Base-by-base conservation (phyloP, 306 rosid genomes). In the Rosa rugosa region DNA sequence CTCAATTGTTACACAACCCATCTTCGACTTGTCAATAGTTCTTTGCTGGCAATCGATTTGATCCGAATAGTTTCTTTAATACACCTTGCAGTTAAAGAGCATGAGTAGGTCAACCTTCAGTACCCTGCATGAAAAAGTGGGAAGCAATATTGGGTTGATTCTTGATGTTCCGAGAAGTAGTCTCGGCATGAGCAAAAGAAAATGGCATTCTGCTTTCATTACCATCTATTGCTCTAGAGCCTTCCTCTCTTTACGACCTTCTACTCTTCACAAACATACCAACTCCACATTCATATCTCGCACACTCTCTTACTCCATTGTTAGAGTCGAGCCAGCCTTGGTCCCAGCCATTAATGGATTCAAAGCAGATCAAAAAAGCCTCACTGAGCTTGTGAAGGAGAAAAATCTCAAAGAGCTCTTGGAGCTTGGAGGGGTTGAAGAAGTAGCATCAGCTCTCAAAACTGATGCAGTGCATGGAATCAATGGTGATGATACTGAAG, bases 221-320 rank as follows among this genome's bases (percentile, higher is more conserved):
- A 63, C 42, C 36, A 76, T 88, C 54, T 88, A 88, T 59, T 90
- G 88, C 51, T 90, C 90, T 22, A 71, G 89, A 67, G 89, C 90
- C 11, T 11, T 88, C 5, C 27, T 85, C 77, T 38, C 64, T 75
- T 16, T 50, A 4, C 1, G 20, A 13, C n/a, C 56, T 13, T 50
- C 20, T 13, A 0, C 20, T 50, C 20, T 16, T 2, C 20, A n/a
- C 56, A 50, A 50, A 11, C 0, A 45, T 4, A 34, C 23, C 42
- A 23, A 25, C 10, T 4, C 40, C 31, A 14, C 66, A 47, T 9
- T 72, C 41, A 11, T 41, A 0, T 27, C 78, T n/a, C 72, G 53
- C 1, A 27, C 64, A 11, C 77, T 81, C 10, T 69, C 86, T 25
- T 80, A 79, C 73, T 73, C 88, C 11, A 25, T 66, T 9, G 56